Evolutionary conservation across 805 yeast species (phyloP).

Genomic region (Yarrowia hollandica): DNA sequence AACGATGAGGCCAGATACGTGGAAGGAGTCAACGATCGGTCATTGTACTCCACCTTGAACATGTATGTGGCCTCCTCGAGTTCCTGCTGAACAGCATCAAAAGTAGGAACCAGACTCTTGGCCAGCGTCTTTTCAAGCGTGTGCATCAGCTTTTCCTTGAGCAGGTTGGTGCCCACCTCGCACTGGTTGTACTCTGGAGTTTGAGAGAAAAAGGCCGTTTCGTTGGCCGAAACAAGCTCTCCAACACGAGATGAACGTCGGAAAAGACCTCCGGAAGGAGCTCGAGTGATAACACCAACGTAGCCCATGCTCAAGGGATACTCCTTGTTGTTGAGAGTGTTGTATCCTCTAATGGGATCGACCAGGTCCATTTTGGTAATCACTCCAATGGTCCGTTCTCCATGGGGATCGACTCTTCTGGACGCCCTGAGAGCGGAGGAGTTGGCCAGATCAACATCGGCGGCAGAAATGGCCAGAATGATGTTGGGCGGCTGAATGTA

Average conservation of each 20-base stretch:
- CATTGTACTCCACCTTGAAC: slow-evolving; percentile 96
- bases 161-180: slow-evolving; percentile 68
- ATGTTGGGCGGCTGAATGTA: slow-evolving; percentile 91
- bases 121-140: slow-evolving; percentile 93
- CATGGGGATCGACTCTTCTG: slow-evolving; percentile 84
- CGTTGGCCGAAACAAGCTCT: slow-evolving; percentile 47
- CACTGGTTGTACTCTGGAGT: slow-evolving; percentile 66
- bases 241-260: slow-evolving; percentile 60
- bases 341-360: slow-evolving; percentile 68
- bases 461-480: slow-evolving; percentile 93
- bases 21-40: slow-evolving; percentile 88
- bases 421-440: slow-evolving; percentile 93
- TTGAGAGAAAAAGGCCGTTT: slow-evolving; percentile 61
- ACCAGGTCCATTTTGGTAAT: slow-evolving; percentile 92
- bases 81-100: slow-evolving; percentile 80
- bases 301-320: slow-evolving; percentile 96
- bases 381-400: slow-evolving; percentile 95
- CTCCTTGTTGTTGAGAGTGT: slow-evolving; percentile 67
- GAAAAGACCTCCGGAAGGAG: slow-evolving; percentile 57
- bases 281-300: slow-evolving; percentile 93
- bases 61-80: slow-evolving; percentile 89
- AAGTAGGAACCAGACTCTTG: slow-evolving; percentile 81
- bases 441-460: slow-evolving; percentile 96
- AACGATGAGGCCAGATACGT: slow-evolving; percentile 90
- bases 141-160: slow-evolving; percentile 78